Evolutionary conservation across 306 rosid species (phyloP).

Genomic region (Castanea sativa): DNA sequence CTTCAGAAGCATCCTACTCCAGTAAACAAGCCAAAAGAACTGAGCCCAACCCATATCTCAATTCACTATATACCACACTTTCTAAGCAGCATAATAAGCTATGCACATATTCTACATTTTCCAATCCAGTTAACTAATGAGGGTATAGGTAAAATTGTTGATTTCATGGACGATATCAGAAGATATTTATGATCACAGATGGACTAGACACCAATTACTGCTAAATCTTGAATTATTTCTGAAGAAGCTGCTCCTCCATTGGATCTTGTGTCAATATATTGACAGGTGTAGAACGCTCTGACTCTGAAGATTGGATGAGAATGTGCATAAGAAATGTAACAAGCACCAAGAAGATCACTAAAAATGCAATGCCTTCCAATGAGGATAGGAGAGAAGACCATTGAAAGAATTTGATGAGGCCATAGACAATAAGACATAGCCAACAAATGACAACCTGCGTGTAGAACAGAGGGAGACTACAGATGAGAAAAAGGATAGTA

Average conservation of each 20-base stretch:
- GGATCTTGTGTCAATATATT: conserved; percentile 42
- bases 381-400: conserved; percentile 63
- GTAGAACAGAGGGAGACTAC: conserved; percentile 15
- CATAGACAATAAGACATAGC: conserved; percentile 45
- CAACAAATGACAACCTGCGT: conserved; percentile 60
- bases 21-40: too few relatives aligned
- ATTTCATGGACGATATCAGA: not conserved
- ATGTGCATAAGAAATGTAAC: conserved; percentile 56
- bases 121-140: not conserved
- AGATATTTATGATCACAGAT: not conserved
- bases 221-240: conserved; percentile 25
- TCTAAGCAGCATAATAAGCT: not conserved
- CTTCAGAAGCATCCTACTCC: too few relatives aligned
- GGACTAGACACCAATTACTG: not conserved
- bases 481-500: not conserved
- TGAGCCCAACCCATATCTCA: too few relatives aligned
- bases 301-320: conserved; percentile 61
- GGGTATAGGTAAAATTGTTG: not conserved
- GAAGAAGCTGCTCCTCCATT: conserved; percentile 44
- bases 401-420: conserved; percentile 28
- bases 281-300: conserved; percentile 43
- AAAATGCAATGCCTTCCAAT: conserved; percentile 60
- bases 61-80: not conserved
- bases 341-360: conserved; percentile 42
- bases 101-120: conserved; percentile 6